Conservation (phyloP, 306 rosid species). For the Quillaja saponaria region DNA sequence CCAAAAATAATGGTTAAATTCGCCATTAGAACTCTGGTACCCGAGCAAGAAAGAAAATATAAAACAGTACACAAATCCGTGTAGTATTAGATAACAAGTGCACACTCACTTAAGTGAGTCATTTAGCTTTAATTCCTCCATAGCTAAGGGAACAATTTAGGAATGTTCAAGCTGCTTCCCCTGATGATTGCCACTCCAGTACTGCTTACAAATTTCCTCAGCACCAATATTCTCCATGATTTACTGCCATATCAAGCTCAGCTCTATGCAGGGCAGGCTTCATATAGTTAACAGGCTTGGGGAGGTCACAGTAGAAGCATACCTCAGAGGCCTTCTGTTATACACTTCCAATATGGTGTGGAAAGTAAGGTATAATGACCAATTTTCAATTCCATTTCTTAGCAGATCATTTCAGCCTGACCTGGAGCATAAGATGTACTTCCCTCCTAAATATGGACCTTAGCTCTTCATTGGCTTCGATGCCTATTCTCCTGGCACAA, state of each 20-base stretch:
- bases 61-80: too few species aligned
- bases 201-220: too few species aligned
- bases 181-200: too few species aligned
- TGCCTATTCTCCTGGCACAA: conserved; percentile 81
- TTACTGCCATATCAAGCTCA: conserved; percentile 20
- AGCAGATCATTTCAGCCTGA: conserved; percentile 55
- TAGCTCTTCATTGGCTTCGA: conserved; percentile 94
- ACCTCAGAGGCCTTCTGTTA: conserved; percentile 30
- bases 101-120: too few species aligned
- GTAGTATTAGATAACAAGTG: too few species aligned
- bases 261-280: too few species aligned
- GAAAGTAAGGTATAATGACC: conserved; percentile 29
- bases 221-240: conserved; percentile 20
- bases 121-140: too few species aligned
- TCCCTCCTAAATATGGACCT: conserved; percentile 82
- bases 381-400: conserved; percentile 6
- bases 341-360: conserved; percentile 32
- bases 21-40: too few species aligned
- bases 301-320: conserved; percentile 6
- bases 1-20: too few species aligned
- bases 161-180: too few species aligned
- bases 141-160: too few species aligned
- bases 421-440: conserved; percentile 92
- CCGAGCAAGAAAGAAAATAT: too few species aligned
- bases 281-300: conserved; percentile 24